phyloP scores from a whole-genome alignment of 495 filamentous ascomycete species.

The Aspergillus cristatus region DNA sequence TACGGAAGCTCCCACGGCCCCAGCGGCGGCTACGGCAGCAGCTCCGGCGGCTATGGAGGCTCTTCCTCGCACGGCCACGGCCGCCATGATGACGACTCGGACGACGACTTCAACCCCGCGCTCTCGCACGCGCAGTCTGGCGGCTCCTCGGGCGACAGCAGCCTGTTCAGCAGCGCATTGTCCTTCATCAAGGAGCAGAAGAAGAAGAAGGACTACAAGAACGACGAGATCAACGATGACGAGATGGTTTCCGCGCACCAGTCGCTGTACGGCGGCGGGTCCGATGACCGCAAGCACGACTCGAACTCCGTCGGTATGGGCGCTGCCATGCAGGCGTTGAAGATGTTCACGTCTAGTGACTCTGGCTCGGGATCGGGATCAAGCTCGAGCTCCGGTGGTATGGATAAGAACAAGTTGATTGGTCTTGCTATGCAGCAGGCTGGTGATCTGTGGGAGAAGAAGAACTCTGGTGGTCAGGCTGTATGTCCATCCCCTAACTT shows the following conservation, averaged over 20 bases:
- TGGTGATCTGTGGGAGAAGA: slow-evolving; percentile 55
- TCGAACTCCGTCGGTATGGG: slow-evolving; percentile 44
- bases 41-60: slow-evolving; percentile 2
- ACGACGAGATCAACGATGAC: slow-evolving; percentile 45
- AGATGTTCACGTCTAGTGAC: slow-evolving; percentile 48
- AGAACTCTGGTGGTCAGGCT: slow-evolving; percentile 36
- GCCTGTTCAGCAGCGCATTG: slow-evolving; percentile 42
- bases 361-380: not conserved
- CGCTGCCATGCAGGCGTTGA: slow-evolving; percentile 59
- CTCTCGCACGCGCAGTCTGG: slow-evolving; percentile 34
- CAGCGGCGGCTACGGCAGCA: no score
- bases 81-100: slow-evolving; percentile 8
- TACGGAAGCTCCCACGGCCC: not conserved
- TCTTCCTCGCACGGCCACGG: slow-evolving; percentile 1
- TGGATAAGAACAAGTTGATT: slow-evolving; percentile 52
- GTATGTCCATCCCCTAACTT: slow-evolving; percentile 24
- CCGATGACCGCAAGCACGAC: slow-evolving; percentile 24
- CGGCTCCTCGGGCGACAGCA: slow-evolving; percentile 15
- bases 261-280: slow-evolving; percentile 39
- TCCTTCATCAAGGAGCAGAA: slow-evolving; percentile 38
- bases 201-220: slow-evolving; percentile 8
- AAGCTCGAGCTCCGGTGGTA: slow-evolving; percentile 18
- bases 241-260: slow-evolving; percentile 47
- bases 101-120: slow-evolving; percentile 38
- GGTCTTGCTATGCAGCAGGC: slow-evolving; percentile 63